Evolutionary conservation across 495 filamentous ascomycete species (phyloP), one percentile per base, ranked within the genome.

Genomic region (Acidiella bohemica): DNA sequence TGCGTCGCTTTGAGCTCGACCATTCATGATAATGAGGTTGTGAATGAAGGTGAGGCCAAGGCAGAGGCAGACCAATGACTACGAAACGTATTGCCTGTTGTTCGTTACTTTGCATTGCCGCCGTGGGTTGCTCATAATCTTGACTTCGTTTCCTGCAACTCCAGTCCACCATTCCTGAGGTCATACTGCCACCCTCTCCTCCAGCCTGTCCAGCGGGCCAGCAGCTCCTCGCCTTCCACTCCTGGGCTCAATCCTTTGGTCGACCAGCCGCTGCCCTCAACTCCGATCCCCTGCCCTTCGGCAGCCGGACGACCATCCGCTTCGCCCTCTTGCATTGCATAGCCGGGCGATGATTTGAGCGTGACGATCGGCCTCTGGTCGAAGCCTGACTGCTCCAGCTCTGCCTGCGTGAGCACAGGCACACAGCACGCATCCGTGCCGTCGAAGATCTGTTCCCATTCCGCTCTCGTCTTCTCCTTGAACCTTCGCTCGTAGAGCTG

Each of bases 341-440:
- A 53, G 17, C 66, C 72, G 4, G 84, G 84, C 10, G 81, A 78
- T 26, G 62, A 65, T 19, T 63, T 62, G 47, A 94, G 58, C 23
- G 76, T 73, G 7, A 94, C 83, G 9, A 73, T 60, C 17, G 84
- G 78, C 46, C 84, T 63, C 55, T 87, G 84, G 42, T 92, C 80
- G 45, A 76, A 84, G 4, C 67, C 64, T 21, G 65, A 56, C n/a
- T 60, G 56, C 54, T 82, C 72, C 40, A 94, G 62, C 60, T 94
- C 87, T 0, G 28, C 47, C 51, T 81, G 79, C 30, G 73, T 76
- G 36, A 93, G 59, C 2, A 96, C 81, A 2, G 88, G 86, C 16
- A 85, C 87, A 41, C 81, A 84, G 58, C 88, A 96, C 7, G 88
- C 86, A 66, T 96, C 88, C 0, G 76, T 88, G 13, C 80, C 81